Base-by-base conservation (phyloP, 345 rosid genomes). In the Aquilaria malaccensis region DNA sequence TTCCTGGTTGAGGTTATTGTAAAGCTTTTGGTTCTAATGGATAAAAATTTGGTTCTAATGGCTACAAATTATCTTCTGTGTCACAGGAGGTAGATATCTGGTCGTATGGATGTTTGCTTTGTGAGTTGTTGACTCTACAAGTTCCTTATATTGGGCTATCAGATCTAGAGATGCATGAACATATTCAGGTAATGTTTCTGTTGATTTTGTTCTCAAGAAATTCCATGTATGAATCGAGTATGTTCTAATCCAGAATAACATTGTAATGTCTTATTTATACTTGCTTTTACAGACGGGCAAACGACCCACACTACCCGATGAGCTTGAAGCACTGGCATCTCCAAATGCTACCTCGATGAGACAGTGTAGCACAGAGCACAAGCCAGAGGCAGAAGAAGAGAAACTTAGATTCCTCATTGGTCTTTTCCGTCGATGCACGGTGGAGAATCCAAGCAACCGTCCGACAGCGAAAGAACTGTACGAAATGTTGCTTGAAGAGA, bases 51-150 rank as follows among this genome's bases (percentile, higher is more conserved):
- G 22, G 22, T 22, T 22, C 22, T 22, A 22, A 22, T 22, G 22
- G 22, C 0, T 22, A 22, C 22, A 22, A 22, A 22, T 22, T 22
- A 22, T 55, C 48, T 61, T 57, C 48, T 29, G 80, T 56, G 48
- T 71, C 75, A 72, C 89, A 94, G 99, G 97, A 87, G 74, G 95
- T 90, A 69, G 99, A 94, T 65, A 80, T 93, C 50, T 93, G 98
- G 98, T 93, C 98, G 43, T 93, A 81, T 15, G 99, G 99, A 55
- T 94, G 99, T 72, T 65, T 94, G 60, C 83, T 89, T 69, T 77
- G 81, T 6, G 96, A 94, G 74, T 68, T 94, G 70, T 70, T 94
- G 85, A 94, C 99, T 46, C 82, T 94, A 71, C 79, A 83, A 63
- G 71, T 80, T 63, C 99, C 99, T 1, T 89, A 84, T 76, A 74